phyloP scores from a whole-genome alignment of 768 basidiomycete species.

The Kwoniella sp. region DNA sequence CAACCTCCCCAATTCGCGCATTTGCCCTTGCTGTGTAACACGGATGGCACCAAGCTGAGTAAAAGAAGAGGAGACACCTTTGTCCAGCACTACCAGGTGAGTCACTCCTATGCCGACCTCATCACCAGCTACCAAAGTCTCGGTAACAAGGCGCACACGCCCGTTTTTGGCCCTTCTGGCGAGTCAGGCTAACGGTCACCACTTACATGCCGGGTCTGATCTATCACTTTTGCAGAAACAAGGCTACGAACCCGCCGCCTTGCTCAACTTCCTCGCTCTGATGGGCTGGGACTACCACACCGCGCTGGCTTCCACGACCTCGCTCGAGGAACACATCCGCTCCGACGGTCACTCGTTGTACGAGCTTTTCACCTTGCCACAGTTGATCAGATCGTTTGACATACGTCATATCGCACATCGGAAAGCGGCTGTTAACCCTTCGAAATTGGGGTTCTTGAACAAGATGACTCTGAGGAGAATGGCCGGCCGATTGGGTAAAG shows the following conservation, averaged over 20 bases:
- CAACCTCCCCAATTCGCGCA: slow-evolving; percentile 82
- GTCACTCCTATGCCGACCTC: slow-evolving; percentile 38
- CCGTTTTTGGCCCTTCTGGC: too few relatives aligned
- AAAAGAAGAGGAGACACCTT: slow-evolving; percentile 89
- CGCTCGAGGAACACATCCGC: slow-evolving; percentile 33
- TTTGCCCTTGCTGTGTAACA: slow-evolving; percentile 83
- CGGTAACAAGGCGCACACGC: too few relatives aligned
- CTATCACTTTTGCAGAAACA: slow-evolving; percentile 63
- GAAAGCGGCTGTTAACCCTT: slow-evolving; percentile 75
- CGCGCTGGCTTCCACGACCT: slow-evolving; percentile 43
- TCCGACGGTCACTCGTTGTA: slow-evolving; percentile 42
- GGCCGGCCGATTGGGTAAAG: slow-evolving; percentile 62
- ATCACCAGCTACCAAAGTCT: too few relatives aligned
- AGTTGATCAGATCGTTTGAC: slow-evolving; percentile 80
- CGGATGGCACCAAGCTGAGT: slow-evolving; percentile 90
- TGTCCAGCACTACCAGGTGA: slow-evolving; percentile 82
- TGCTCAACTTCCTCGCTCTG: slow-evolving; percentile 90
- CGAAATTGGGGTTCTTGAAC: slow-evolving; percentile 84
- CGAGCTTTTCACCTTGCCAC: slow-evolving; percentile 58
- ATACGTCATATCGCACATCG: slow-evolving; percentile 75
- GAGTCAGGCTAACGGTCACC: neutral
- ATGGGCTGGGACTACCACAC: slow-evolving; percentile 82
- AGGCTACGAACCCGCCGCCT: slow-evolving; percentile 86
- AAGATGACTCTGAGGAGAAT: slow-evolving; percentile 74
- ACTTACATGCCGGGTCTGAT: neutral